Conservation (phyloP, 169 alveolate species). For the Toxoplasma gondii region DNA sequence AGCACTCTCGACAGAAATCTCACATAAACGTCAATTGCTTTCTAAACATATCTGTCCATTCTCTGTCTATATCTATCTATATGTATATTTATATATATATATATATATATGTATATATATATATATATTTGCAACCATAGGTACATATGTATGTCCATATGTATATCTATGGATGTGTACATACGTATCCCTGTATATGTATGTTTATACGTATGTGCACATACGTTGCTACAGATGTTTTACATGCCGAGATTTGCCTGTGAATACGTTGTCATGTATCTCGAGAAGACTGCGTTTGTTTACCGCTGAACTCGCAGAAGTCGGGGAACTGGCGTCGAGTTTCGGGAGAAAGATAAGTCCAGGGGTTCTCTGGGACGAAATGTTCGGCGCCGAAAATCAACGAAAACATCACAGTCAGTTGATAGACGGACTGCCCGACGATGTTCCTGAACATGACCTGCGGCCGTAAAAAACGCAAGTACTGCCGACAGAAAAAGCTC, state of each 20-base stretch:
- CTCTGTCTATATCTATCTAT: no score
- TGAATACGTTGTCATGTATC: no score
- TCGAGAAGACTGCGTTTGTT: background rate
- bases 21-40: no score
- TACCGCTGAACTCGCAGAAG: conserved; percentile 59
- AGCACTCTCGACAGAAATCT: no score
- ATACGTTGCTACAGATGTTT: background rate
- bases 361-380: conserved; percentile 80
- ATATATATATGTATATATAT: no score
- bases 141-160: background rate
- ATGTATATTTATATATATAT: no score
- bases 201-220: background rate
- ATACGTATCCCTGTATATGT: no score
- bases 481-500: background rate
- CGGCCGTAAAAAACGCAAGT: background rate
- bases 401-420: conserved; percentile 72
- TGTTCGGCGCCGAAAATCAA: conserved; percentile 82
- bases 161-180: background rate
- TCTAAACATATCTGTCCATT: no score
- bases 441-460: conserved; percentile 77
- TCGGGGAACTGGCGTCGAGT: background rate
- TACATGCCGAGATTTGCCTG: background rate
- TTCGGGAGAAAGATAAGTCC: conserved; percentile 42
- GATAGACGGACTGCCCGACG: conserved; percentile 77
- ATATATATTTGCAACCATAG: background rate